phyloP scores from a whole-genome alignment of 345 rosid species.

The Lenwebbia sp. region DNA sequence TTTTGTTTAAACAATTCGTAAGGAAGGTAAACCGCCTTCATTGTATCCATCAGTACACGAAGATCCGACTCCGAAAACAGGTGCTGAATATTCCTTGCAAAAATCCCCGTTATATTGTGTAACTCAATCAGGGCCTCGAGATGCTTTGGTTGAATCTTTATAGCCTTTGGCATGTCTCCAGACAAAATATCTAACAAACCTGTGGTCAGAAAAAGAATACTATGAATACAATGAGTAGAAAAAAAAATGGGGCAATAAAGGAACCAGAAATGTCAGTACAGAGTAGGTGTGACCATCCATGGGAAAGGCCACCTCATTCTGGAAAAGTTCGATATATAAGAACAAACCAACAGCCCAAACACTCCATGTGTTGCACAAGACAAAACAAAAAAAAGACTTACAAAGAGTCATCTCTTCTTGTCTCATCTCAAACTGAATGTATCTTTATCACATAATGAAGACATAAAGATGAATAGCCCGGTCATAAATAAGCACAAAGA shows the following conservation, averaged over 20 bases:
- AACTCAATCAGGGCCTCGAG: constrained; percentile 86
- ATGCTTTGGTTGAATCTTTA: constrained; percentile 83
- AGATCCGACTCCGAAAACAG: constrained; percentile 83
- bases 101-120: constrained; percentile 77
- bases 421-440: not conserved
- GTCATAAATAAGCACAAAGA: not conserved
- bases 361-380: not conserved
- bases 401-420: not conserved
- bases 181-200: constrained; percentile 83
- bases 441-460: not conserved
- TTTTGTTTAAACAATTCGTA: constrained; percentile 85
- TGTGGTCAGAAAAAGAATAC: constrained; percentile 12
- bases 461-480: not conserved
- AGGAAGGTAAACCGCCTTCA: constrained; percentile 85
- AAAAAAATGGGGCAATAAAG: not conserved
- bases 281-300: not conserved
- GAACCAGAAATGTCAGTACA: not conserved
- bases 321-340: not conserved
- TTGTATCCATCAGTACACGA: constrained; percentile 58
- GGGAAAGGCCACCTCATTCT: not conserved
- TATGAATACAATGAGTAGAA: not conserved
- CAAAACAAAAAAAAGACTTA: not conserved
- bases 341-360: not conserved
- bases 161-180: constrained; percentile 92
- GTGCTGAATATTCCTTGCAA: constrained; percentile 87